Conservation (phyloP, 2,329 filamentous ascomycete genomes). For the Fonsecaea monophora region DNA sequence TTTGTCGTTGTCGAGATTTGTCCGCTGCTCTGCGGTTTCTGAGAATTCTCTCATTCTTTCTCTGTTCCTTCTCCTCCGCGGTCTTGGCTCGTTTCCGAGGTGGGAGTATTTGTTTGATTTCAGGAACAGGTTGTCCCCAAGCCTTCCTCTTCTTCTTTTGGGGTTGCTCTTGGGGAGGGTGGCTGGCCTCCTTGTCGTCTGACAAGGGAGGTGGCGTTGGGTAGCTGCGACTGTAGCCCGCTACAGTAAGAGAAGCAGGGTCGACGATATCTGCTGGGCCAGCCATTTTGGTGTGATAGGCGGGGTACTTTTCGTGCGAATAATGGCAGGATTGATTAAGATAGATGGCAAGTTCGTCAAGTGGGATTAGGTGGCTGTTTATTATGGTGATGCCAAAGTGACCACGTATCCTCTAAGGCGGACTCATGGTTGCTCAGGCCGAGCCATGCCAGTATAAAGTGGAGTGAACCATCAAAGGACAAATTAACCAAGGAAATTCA, state of each 20-base stretch:
- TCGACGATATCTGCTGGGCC: slow-evolving; percentile 30
- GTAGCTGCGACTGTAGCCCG: slow-evolving; percentile 30
- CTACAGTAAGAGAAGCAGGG: slow-evolving; percentile 28
- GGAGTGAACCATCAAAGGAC: slow-evolving; percentile 26
- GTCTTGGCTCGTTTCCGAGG: slow-evolving; percentile 91
- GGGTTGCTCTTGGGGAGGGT: slow-evolving; percentile 29
- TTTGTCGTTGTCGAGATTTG: slow-evolving; percentile 93
- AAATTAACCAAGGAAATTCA: slow-evolving; percentile 11
- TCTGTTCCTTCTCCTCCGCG: slow-evolving; percentile 97
- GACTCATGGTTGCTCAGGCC: slow-evolving; percentile 34
- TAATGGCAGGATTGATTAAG: slow-evolving; percentile 12
- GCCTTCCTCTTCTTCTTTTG: slow-evolving; percentile 88
- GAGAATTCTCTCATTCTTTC: slow-evolving; percentile 94
- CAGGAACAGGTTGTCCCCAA: slow-evolving; percentile 97
- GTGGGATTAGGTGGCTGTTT: slow-evolving; percentile 20
- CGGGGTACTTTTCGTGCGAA: slow-evolving; percentile 6
- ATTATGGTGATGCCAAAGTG: slow-evolving; percentile 29
- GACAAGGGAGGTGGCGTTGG: slow-evolving; percentile 36
- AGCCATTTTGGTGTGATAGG: slow-evolving; percentile 27
- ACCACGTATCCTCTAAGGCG: slow-evolving; percentile 38
- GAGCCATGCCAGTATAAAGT: slow-evolving; percentile 23
- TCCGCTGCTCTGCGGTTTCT: slow-evolving; percentile 95
- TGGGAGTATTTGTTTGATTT: slow-evolving; percentile 71
- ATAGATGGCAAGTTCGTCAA: slow-evolving; percentile 24
- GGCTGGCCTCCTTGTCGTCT: slow-evolving; percentile 30